Percentiles rank a stretch among this genome's conserved stretches.
Evolutionary conservation across 495 filamentous ascomycete genomes (phyloP).

Genomic region (Geopyxis carbonaria): DNA sequence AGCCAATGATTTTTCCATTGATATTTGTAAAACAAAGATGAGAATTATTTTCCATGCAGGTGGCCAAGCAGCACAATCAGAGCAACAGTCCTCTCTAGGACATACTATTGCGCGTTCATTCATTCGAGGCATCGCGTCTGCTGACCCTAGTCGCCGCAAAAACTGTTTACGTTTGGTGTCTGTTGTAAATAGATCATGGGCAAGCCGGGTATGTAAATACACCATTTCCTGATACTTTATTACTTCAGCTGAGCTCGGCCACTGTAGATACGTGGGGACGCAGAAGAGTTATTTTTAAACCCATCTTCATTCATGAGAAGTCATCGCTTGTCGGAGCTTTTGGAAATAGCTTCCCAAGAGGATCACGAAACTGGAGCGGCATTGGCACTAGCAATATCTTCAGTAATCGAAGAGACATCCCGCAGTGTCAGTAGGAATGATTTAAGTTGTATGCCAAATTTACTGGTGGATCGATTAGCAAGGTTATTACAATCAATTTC

Average conservation of each 20-base stretch:
- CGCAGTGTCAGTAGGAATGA: slow-evolving; percentile 17
- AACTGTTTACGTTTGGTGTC: slow-evolving; percentile 24
- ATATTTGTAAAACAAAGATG: slow-evolving; percentile 24
- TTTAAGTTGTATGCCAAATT: slow-evolving; percentile 7
- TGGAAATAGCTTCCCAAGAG: slow-evolving; percentile 16
- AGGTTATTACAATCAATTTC: slow-evolving; percentile 1
- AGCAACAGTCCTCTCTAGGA: not conserved
- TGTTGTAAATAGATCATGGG: slow-evolving; percentile 11
- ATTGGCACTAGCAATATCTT: slow-evolving; percentile 21
- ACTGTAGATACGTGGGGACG: slow-evolving; percentile 15
- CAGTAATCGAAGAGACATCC: slow-evolving; percentile 27
- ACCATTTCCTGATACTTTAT: not conserved
- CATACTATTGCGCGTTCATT: slow-evolving; percentile 19
- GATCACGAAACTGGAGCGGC: slow-evolving; percentile 17
- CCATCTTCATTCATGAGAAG: slow-evolving; percentile 16
- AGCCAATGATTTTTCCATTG: slow-evolving; percentile 24
- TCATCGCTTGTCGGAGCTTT: slow-evolving; percentile 7
- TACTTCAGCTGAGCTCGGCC: not conserved
- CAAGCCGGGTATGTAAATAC: not conserved
- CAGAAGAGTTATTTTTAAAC: slow-evolving; percentile 22
- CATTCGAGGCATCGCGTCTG: slow-evolving; percentile 21
- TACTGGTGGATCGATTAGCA: slow-evolving; percentile 18
- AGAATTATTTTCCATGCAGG: slow-evolving; percentile 18
- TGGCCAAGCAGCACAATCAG: not conserved
- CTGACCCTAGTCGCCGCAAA: slow-evolving; percentile 14